Percentiles rank a stretch among this genome's conserved stretches.
Conservation (phyloP, 192 early-diverging fungal species). For the Umbelopsis vinacea region DNA sequence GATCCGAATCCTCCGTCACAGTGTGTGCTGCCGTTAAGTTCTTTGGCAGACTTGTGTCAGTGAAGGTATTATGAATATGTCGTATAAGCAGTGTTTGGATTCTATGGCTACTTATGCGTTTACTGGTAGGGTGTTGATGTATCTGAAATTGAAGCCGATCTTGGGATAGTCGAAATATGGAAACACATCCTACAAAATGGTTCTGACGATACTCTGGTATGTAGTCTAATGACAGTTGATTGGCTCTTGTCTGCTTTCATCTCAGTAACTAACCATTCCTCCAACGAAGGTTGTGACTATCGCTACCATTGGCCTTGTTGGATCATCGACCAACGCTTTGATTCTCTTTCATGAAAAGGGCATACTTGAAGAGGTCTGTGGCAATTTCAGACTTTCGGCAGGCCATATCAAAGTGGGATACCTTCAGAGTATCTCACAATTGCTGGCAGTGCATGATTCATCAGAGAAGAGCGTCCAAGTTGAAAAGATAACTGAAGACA, state of each 20-base stretch:
- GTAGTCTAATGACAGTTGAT: neutral
- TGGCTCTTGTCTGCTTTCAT: neutral
- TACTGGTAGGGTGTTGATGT: neutral
- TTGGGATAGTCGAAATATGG: conserved; percentile 27
- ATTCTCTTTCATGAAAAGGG: conserved; percentile 16
- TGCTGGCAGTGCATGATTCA: conserved; percentile 28
- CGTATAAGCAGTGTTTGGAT: neutral
- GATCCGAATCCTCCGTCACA: conserved; percentile 34
- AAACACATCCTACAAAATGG: conserved; percentile 26
- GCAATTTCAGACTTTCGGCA: conserved; percentile 16
- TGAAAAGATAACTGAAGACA: conserved; percentile 17
- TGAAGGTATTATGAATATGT: conserved; percentile 24
- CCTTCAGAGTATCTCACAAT: conserved; percentile 39
- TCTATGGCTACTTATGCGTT: too few relatives aligned
- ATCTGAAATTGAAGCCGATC: conserved; percentile 23
- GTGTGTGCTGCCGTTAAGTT: conserved; percentile 52
- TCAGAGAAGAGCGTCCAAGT: neutral
- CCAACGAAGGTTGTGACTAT: conserved; percentile 33
- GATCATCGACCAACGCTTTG: conserved; percentile 28
- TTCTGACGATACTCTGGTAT: conserved; percentile 33
- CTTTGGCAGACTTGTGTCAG: conserved; percentile 43
- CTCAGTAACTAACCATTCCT: neutral
- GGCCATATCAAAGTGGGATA: conserved; percentile 35
- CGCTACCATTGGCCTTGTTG: conserved; percentile 38
- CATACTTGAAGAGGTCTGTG: conserved; percentile 25